These are phyloP conservation scores for Bassia scoparia DNA, from an alignment of 148 eudicot species.

Conservation along the genomic window DNA sequence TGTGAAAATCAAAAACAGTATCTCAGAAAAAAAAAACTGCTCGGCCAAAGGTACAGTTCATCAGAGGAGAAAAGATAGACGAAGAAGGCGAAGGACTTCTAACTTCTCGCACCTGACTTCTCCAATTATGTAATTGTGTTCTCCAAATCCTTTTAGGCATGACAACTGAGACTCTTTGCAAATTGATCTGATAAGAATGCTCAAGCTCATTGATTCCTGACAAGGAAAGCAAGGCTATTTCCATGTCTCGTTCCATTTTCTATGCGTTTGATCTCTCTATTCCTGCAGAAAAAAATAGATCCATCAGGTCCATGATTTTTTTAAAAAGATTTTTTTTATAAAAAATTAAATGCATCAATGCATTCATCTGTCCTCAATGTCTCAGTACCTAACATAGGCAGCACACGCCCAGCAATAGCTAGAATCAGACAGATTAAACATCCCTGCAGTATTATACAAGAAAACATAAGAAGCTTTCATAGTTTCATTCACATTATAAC, in stretches of 20 bases:
- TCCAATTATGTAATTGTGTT: conserved; percentile 96
- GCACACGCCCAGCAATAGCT: conserved; percentile 81
- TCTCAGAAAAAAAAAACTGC: background rate
- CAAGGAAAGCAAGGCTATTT: conserved; percentile 72
- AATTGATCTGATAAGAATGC: conserved; percentile 69
- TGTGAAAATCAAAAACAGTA: background rate
- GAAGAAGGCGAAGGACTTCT: too few relatives aligned
- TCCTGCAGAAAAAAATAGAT: conserved; percentile 39
- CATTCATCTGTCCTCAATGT: background rate
- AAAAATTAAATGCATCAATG: background rate
- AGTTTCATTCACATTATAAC: background rate
- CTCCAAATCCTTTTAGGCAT: conserved; percentile 99
- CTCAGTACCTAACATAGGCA: conserved; percentile 72
- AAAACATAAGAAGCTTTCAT: background rate
- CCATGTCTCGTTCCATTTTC: conserved; percentile 51
- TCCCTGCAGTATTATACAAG: conserved; percentile 51
- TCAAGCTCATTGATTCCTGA: conserved; percentile 75
- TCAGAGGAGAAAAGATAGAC: background rate
- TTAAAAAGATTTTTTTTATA: background rate
- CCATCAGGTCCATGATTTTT: conserved; percentile 7
- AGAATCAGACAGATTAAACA: conserved; percentile 65
- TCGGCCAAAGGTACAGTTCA: background rate
- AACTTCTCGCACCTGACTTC: conserved; percentile 61
- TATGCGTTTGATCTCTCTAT: conserved; percentile 73
- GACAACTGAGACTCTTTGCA: conserved; percentile 81